Base-by-base conservation (phyloP, 768 basidiomycete species). In the Dentipellis fragilis region DNA sequence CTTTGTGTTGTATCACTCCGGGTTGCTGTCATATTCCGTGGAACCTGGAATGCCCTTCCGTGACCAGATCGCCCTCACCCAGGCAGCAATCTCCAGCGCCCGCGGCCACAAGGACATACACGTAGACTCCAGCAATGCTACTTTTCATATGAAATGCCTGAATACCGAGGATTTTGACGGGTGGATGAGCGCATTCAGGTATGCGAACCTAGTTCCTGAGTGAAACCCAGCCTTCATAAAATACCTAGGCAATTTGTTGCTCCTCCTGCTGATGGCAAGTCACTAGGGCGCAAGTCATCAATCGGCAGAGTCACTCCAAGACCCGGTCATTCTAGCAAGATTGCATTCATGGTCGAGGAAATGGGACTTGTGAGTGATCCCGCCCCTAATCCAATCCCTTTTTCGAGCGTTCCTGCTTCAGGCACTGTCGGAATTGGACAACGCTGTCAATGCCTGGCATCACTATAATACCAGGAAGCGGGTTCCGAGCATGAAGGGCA, bases 71-170 rank as follows among this genome's bases (percentile, higher is more conserved):
- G 75, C 72, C 21, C 71, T 70, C 1, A 76, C 79, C 42, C 78
- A 80, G 63, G 87, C 89, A 34, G 87, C 87, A n/a, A 83, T 92
- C 57, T 82, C 88, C 19, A 88, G 86, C 17, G 75, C 80, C 4
- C 73, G 74, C n/a, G 84, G 84, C 4, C 79, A 84, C 57, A 87
- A 78, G 66, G 86, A 91, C 63, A 88, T 92, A 51, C 88, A 90
- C 62, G 74, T 93, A 49, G 89, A 93, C 64, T 83, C 86, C 3
- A 77, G 73, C 62, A 81, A 74, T 46, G 84, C 84, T 23, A 91
- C 87, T 0, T 92, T 91, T 65, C 89, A 92, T 68, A 79, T 92
- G 59, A 87, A 85, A 68, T 89, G 87, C 65, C 69, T 89, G n/a
- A 83, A 71, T 49, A 69, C 70, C 16, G 79, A 81, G 9, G 89